A percentile compares a stretch with the other conserved stretches of the same genome.
phyloP scores from a whole-genome alignment of 2,329 filamentous ascomycete genomes.

The Xylariaceae sp. region DNA sequence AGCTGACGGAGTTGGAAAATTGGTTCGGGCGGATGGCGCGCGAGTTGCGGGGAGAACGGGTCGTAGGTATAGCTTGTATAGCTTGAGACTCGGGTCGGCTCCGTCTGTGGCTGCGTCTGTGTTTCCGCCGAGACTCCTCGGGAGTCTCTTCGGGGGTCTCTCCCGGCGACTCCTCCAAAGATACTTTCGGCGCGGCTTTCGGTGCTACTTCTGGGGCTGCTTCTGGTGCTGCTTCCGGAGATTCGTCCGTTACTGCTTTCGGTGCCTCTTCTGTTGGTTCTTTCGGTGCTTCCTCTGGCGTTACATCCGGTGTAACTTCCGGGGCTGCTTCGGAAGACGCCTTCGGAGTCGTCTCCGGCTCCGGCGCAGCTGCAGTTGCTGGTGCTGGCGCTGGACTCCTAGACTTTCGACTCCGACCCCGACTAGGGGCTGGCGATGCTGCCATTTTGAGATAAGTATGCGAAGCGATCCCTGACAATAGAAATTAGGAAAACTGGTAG shows the following conservation, averaged over 20 bases:
- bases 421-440: slow-evolving; percentile 70
- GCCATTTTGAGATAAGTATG: neutral
- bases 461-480: no score
- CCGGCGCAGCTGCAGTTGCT: slow-evolving; percentile 47
- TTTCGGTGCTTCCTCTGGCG: no score
- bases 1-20: neutral
- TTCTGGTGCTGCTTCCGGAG: no score
- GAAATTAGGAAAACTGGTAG: no score
- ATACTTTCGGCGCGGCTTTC: no score
- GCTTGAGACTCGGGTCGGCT: neutral
- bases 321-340: neutral
- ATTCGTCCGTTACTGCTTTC: no score
- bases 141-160: no score
- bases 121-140: neutral
- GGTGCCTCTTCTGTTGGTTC: no score
- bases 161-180: no score
- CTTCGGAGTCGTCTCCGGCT: neutral
- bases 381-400: slow-evolving; percentile 59
- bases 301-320: no score
- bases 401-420: slow-evolving; percentile 58
- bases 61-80: neutral
- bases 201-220: no score
- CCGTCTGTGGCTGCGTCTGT: neutral
- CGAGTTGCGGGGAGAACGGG: neutral
- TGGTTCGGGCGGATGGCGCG: neutral